phyloP scores from a whole-genome alignment of 805 yeast genomes.

The Yamadazyma olivae region DNA sequence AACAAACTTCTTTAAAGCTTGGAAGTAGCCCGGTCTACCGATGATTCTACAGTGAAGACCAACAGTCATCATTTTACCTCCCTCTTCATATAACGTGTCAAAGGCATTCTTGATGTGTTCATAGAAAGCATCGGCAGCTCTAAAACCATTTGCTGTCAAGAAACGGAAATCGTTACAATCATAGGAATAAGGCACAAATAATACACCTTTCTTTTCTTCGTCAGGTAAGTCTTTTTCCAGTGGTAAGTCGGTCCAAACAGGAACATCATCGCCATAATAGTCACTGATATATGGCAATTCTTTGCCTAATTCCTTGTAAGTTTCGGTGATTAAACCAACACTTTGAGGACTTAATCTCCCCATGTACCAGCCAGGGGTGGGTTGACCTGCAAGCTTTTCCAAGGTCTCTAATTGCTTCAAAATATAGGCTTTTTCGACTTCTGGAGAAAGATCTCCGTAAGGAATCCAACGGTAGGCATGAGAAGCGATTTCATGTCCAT shows the following conservation, averaged over 20 bases:
- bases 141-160: constrained; percentile 18
- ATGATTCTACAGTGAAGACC: constrained; percentile 15
- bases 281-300: constrained; percentile 14
- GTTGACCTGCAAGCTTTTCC: constrained; percentile 11
- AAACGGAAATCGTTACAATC: constrained; percentile 23
- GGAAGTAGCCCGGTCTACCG: constrained; percentile 14
- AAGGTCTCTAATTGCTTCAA: constrained; percentile 11
- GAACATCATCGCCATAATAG: constrained; percentile 16
- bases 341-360: constrained; percentile 16
- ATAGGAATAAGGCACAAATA: constrained; percentile 21
- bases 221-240: constrained; percentile 13
- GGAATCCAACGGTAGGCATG: constrained; percentile 18
- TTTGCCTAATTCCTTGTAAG: constrained; percentile 11
- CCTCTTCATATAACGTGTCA: constrained; percentile 19
- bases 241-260: constrained; percentile 15
- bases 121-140: constrained; percentile 19
- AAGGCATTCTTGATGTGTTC: constrained; percentile 33
- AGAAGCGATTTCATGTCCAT: constrained; percentile 16
- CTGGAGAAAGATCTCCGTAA: constrained; percentile 12
- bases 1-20: constrained; percentile 13
- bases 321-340: constrained; percentile 12
- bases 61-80: constrained; percentile 16
- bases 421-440: constrained; percentile 14
- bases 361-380: constrained; percentile 15
- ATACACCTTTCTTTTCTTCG: constrained; percentile 19